Evolutionary conservation across 2,329 filamentous ascomycete genomes (phyloP).

Genomic region (Botrytis byssoidea): DNA sequence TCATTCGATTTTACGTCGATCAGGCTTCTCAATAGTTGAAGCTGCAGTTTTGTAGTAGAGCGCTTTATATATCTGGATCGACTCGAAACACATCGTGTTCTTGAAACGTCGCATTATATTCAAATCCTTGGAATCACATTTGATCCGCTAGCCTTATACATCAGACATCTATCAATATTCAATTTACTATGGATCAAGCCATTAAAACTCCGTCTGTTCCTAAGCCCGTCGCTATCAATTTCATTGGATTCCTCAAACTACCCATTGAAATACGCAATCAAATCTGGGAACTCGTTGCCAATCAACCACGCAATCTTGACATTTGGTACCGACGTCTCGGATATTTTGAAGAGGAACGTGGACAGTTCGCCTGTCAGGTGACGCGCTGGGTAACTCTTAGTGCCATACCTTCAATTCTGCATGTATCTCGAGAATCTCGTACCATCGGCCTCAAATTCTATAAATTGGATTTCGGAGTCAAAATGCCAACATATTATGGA

Average conservation of each 20-base stretch:
- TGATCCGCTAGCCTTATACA: neutral
- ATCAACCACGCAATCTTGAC: neutral
- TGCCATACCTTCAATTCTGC: neutral
- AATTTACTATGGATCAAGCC: neutral
- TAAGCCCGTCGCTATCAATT: no score
- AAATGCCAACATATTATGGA: neutral
- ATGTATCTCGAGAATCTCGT: neutral
- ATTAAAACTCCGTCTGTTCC: neutral
- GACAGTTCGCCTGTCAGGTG: neutral
- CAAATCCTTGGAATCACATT: neutral
- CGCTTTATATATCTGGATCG: neutral
- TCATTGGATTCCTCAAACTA: neutral
- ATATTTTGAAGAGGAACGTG: neutral
- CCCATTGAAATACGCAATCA: neutral
- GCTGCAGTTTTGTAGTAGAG: neutral
- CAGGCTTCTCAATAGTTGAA: neutral
- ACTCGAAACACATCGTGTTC: neutral
- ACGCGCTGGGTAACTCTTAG: neutral
- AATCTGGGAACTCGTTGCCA: neutral
- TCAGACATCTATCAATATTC: neutral
- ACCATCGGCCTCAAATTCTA: neutral
- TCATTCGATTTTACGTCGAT: neutral
- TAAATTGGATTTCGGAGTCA: neutral
- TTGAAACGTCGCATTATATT: neutral
- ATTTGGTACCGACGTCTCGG: neutral